Conservation (phyloP, 1,284 basidiomycete genomes). For the Lentinula novae-zelandiae region DNA sequence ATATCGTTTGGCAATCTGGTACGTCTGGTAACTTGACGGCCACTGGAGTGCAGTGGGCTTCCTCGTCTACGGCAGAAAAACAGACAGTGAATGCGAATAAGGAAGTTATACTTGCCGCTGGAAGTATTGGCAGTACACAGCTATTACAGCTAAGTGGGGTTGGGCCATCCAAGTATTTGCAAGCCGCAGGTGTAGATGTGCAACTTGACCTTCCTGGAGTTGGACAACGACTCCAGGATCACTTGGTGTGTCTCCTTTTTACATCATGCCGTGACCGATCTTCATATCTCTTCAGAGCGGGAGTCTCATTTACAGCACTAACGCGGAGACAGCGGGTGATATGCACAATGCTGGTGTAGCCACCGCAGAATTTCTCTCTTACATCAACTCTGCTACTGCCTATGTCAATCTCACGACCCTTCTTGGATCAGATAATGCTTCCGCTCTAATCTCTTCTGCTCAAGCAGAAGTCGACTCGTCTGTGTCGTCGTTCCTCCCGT, state of each 20-base stretch:
- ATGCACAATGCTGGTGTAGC: conserved; percentile 32
- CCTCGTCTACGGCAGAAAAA: conserved; percentile 16
- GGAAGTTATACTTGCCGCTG: conserved; percentile 60
- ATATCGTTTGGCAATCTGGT: conserved; percentile 50
- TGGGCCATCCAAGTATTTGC: conserved; percentile 57
- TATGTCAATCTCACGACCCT: conserved; percentile 58
- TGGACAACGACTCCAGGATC: conserved; percentile 75
- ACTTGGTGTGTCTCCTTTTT: conserved; percentile 38
- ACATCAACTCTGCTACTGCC: conserved; percentile 64
- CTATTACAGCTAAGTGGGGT: conserved; percentile 72
- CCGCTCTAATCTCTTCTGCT: conserved; percentile 32
- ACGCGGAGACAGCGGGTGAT: conserved; percentile 41
- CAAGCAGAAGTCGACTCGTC: conserved; percentile 4
- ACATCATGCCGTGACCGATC: conserved; percentile 5
- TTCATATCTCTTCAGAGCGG: conserved; percentile 33
- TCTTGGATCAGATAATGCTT: conserved; percentile 32
- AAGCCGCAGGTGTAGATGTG: conserved; percentile 45
- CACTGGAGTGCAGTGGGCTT: conserved; percentile 53
- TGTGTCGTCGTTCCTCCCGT: conserved; percentile 37
- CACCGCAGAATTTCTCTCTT: conserved; percentile 48
- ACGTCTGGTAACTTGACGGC: conserved; percentile 42
- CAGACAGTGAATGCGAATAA: conserved; percentile 40
- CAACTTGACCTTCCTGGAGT: conserved; percentile 63
- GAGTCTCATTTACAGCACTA: conserved; percentile 44
- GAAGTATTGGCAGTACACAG: conserved; percentile 63